phyloP scores from a whole-genome alignment of 2,329 filamentous ascomycete species.

The Fusarium longipes region DNA sequence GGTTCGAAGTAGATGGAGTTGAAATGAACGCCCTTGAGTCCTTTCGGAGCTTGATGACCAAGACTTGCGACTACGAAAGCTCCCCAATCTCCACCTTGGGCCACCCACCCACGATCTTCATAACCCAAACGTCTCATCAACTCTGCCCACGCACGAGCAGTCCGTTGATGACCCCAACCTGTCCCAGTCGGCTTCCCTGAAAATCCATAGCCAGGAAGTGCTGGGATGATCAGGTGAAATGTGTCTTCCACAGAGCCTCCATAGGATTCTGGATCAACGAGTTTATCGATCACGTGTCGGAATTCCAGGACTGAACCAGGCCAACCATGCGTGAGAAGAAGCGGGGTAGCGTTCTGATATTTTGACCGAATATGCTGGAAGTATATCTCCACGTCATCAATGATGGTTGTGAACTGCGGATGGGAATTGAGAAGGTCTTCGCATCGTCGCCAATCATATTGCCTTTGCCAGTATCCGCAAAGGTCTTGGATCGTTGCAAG shows the following conservation, averaged over 20 bases:
- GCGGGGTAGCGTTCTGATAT: background rate
- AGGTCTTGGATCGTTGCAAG: background rate
- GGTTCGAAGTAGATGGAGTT: slow-evolving; percentile 21
- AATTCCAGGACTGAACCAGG: slow-evolving; percentile 18
- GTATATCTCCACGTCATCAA: slow-evolving; percentile 12
- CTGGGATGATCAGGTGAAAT: slow-evolving; percentile 16
- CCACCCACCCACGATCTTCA: background rate
- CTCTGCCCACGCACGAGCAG: slow-evolving; percentile 12
- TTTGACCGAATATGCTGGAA: slow-evolving; percentile 16
- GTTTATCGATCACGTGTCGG: slow-evolving; percentile 4
- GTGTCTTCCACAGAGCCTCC: slow-evolving; percentile 1
- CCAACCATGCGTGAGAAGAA: slow-evolving; percentile 22
- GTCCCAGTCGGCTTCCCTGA: slow-evolving; percentile 15
- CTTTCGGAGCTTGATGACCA: slow-evolving; percentile 12
- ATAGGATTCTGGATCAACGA: slow-evolving; percentile 1
- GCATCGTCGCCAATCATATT: slow-evolving; percentile 16
- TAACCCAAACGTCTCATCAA: slow-evolving; percentile 12
- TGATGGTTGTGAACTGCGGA: slow-evolving; percentile 9
- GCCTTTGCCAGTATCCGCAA: slow-evolving; percentile 9
- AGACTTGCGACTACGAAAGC: slow-evolving; percentile 4
- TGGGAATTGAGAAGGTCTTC: slow-evolving; percentile 11
- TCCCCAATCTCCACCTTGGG: slow-evolving; percentile 27
- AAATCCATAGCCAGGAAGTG: slow-evolving; percentile 18
- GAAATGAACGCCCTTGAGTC: slow-evolving; percentile 18
- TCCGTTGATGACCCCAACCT: slow-evolving; percentile 7